Percentiles rank a stretch among this genome's conserved stretches.
phyloP scores from a whole-genome alignment of 805 yeast species.

The Yamadazyma paraphyllophila region DNA sequence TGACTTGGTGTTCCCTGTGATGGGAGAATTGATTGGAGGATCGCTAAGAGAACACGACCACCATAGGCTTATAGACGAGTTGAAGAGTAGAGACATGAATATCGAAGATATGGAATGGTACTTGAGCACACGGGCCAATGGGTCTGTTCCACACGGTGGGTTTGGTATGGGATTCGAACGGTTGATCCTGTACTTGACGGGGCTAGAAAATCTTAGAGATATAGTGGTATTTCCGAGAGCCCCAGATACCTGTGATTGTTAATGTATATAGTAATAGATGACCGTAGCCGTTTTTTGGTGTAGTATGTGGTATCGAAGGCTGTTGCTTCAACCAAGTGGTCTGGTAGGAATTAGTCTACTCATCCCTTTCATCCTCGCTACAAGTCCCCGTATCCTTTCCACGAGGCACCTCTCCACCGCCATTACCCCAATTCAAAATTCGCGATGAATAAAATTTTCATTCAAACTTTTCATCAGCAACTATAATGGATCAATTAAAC shows the following conservation, averaged over 20 bases:
- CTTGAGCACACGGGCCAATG: constrained; percentile 65
- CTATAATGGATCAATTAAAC: constrained; percentile 87
- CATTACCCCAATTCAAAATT: neutral
- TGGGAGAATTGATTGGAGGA: constrained; percentile 95
- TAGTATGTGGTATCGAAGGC: too few relatives aligned
- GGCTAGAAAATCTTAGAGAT: constrained; percentile 78
- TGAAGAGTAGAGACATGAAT: constrained; percentile 57
- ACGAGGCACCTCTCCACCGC: too few relatives aligned
- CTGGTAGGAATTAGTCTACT: too few relatives aligned
- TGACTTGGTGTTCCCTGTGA: constrained; percentile 83
- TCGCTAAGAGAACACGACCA: constrained; percentile 80
- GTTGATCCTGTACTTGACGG: constrained; percentile 67
- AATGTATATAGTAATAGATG: neutral
- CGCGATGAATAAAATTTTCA: constrained; percentile 10
- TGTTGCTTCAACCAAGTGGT: too few relatives aligned
- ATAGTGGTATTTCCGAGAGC: constrained; percentile 85
- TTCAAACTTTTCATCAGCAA: neutral
- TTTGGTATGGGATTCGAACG: constrained; percentile 95
- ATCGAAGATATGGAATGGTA: constrained; percentile 74
- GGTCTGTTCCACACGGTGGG: constrained; percentile 93
- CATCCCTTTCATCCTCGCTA: too few relatives aligned
- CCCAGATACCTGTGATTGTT: constrained; percentile 41
- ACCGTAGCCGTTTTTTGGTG: too few relatives aligned
- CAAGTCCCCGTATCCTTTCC: too few relatives aligned
- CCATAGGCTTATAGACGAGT: constrained; percentile 45